Base-by-base conservation (phyloP, 495 filamentous ascomycete genomes). In the Trichoderma virens region DNA sequence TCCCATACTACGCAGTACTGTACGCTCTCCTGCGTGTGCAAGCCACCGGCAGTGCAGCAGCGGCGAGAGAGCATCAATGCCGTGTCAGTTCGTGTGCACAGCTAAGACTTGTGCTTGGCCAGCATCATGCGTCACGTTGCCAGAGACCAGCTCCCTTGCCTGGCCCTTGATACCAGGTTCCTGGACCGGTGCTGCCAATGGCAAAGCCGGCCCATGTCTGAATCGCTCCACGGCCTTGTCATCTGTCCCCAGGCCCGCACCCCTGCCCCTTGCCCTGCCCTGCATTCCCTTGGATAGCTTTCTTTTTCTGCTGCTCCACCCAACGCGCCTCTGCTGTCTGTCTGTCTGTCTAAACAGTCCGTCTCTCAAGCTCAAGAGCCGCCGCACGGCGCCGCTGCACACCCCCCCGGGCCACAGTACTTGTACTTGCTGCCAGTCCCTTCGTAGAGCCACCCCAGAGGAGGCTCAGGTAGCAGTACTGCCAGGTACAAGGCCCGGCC, bases 121-220 rank as follows among this genome's bases (percentile, higher is more conserved):
- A 30, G 51, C 51, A 56, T 13, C 51, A 56, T 56, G 51, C 51
- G 51, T 30, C 51, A 56, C 51, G 51, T 16, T 56, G 25, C 51
- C 51, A 56, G 51, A 31, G 51, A 27, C 51, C 9, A 14, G 14
- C 47, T 56, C 23, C 51, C 25, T 30, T 28, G 51, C 51, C 51
- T 28, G 23, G 51, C 51, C 51, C 51, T 56, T 16, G 43, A 8
- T 56, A 56, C 51, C 51, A 28, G 51, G 51, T 56, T 56, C 51
- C 51, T 56, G 51, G 51, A 56, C 51, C 51, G 27, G 51, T n/a
- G 16, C 51, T 56, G 51, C 51, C 51, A 56, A 56, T 56, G 51
- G 16, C 16, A 28, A 30, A 13, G 51, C 25, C 51, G 25, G 25
- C 23, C n/a, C 27, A 31, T 28, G 51, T 28, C 51, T 56, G 25